Conservation (phyloP, 1,139 yeast species). For the Yamadazyma siamensis region DNA sequence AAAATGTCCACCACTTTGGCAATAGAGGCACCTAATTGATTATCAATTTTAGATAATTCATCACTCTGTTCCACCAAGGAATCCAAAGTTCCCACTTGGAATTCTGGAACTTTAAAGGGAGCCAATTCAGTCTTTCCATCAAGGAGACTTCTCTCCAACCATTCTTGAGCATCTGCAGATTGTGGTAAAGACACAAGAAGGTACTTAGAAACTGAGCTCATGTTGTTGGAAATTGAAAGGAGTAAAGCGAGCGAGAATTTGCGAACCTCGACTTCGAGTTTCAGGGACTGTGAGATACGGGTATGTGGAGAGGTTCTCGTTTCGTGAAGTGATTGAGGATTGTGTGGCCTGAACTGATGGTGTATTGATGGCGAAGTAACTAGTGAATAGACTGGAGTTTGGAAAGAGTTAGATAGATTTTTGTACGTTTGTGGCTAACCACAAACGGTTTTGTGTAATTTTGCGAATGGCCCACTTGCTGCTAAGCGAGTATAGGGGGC, state of each 20-base stretch:
- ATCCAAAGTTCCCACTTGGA: constrained; percentile 94
- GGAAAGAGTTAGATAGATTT: no score
- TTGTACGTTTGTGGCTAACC: no score
- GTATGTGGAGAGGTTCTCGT: neutral
- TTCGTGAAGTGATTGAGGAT: no score
- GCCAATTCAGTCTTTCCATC: constrained; percentile 41
- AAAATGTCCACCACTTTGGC: constrained; percentile 75
- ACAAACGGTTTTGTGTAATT: no score
- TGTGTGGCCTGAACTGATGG: no score
- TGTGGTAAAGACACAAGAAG: constrained; percentile 52
- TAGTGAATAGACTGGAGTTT: no score
- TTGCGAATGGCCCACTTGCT: no score
- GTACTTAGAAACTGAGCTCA: constrained; percentile 27
- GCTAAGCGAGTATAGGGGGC: no score
- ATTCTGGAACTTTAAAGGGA: constrained; percentile 69
- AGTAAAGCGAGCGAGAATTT: constrained; percentile 1
- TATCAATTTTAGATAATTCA: constrained; percentile 77
- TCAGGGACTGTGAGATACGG: neutral
- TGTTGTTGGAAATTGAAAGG: constrained; percentile 3
- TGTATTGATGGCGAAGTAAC: no score
- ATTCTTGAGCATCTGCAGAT: constrained; percentile 40
- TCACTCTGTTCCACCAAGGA: constrained; percentile 88
- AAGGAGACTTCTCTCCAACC: constrained; percentile 43
- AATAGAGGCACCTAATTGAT: constrained; percentile 66
- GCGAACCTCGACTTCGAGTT: no score